Evolutionary conservation across 2,329 filamentous ascomycete species (phyloP).

Genomic region (Mariannaea elegans): DNA sequence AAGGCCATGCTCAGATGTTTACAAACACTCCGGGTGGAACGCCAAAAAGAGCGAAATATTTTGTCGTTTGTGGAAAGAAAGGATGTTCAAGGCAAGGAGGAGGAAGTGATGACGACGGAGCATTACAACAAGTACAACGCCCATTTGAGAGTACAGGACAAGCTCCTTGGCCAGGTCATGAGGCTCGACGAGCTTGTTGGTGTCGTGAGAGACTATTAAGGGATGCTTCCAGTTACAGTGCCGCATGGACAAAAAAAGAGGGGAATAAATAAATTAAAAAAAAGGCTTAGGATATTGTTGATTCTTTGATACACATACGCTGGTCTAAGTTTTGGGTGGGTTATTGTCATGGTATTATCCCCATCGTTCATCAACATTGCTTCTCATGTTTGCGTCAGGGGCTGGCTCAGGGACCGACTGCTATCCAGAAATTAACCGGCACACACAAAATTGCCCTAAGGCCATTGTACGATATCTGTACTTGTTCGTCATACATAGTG

Average conservation of each 20-base stretch:
- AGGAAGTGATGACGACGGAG: constrained; percentile 78
- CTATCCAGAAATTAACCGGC: not conserved
- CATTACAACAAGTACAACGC: constrained; percentile 72
- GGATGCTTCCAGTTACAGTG: not conserved
- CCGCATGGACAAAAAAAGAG: not conserved
- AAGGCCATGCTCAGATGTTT: constrained; percentile 88
- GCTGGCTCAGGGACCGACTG: not conserved
- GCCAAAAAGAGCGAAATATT: constrained; percentile 74
- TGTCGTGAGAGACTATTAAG: constrained; percentile 80
- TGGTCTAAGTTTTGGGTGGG: not conserved
- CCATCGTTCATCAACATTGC: not conserved
- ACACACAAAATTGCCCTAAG: not conserved
- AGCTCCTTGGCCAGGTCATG: constrained; percentile 80
- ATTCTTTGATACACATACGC: not conserved
- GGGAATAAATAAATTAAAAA: not conserved
- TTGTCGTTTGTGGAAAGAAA: constrained; percentile 84
- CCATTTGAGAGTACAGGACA: constrained; percentile 72
- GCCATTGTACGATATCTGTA: no score
- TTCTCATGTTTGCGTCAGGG: not conserved
- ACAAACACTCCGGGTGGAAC: constrained; percentile 81
- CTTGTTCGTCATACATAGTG: no score
- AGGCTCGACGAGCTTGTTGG: constrained; percentile 87
- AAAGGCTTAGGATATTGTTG: not conserved
- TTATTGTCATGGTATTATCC: not conserved
- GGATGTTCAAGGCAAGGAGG: constrained; percentile 85